Evolutionary conservation across 1,139 yeast genomes (phyloP), one percentile per base, ranked within the genome.

Genomic region (Debaryomyces sp.): DNA sequence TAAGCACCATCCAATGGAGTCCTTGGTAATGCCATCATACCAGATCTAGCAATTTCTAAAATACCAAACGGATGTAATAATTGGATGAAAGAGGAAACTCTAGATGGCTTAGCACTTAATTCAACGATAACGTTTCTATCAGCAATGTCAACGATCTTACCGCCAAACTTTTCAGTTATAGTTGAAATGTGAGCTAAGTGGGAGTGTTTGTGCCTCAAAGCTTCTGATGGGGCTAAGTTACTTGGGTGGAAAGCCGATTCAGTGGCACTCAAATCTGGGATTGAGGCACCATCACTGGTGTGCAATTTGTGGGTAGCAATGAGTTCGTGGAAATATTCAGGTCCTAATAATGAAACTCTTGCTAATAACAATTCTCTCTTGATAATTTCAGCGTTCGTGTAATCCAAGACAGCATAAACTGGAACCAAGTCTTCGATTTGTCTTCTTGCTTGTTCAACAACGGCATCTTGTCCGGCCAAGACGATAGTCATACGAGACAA

Each of bases 1-100:
- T 56, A 61, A 29, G 70, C 68, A 50, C 78, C 80, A 50, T 80
- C 85, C 61, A 90, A 75, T 44, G 97, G 97, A 45, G 98, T 90
- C 80, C 98, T 85, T 64, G 98, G 96, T 63, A 94, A 79, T 8
- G 98, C 99, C 91, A 94, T 90, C 96, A 92, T 90, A 72, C 99
- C 99, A 22, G 96, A 87, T 73, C 99, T 84, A 43, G 98, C 97
- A 60, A 94, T 87, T 73, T 94, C 99, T 67, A 94, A 80, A 51
- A 94, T 86, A 61, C 99, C 99, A 66, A 94, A 94, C 44, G 99
- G 99, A 66, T 90, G 95, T 64, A 92, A 79, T 63, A 94, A 82
- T 56, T 89, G 89, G 66, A 94, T 82, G 70, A 91, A 91, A 37
- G 96, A 85, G 41, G 94, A 78, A 54, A 94, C 81, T 69, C 97